phyloP scores from a whole-genome alignment of 768 basidiomycete species.

The Hebeloma cylindrosporum region DNA sequence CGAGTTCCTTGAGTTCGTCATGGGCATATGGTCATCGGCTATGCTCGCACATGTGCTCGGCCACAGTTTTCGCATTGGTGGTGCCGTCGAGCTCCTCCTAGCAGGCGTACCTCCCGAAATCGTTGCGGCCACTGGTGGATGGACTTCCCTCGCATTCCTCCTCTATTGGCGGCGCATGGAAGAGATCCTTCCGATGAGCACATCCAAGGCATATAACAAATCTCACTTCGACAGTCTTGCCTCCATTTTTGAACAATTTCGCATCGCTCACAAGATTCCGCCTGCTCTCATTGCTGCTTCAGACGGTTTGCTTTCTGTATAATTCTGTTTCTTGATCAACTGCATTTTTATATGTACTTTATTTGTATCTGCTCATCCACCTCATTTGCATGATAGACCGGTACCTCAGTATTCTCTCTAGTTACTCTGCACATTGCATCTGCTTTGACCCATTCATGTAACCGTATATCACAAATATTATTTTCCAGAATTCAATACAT shows the following conservation, averaged over 20 bases:
- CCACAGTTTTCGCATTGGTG: conserved; percentile 33
- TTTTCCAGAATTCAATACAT: too few relatives aligned
- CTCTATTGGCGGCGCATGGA: conserved; percentile 1
- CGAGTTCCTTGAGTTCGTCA: conserved; percentile 9
- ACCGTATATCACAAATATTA: too few relatives aligned
- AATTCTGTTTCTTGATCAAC: neutral
- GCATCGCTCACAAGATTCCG: conserved; percentile 5
- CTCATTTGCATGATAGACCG: neutral
- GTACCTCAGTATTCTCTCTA: neutral
- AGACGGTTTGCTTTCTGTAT: conserved; percentile 1
- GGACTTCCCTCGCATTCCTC: conserved; percentile 32
- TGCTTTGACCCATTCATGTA: conserved; percentile 1
- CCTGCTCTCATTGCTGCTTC: neutral
- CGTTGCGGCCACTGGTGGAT: conserved; percentile 27
- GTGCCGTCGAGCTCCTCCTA: conserved; percentile 26
- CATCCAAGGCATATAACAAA: conserved; percentile 16
- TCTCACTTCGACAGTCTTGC: conserved; percentile 5
- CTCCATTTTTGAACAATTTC: conserved; percentile 15
- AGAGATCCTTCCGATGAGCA: conserved; percentile 2
- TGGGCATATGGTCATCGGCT: conserved; percentile 8
- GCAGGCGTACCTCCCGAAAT: conserved; percentile 26
- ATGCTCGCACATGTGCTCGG: conserved; percentile 14
- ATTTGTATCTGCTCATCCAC: neutral
- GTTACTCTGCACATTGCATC: neutral
- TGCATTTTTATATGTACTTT: neutral